Percentiles rank a stretch among this genome's conserved stretches.
Conservation (phyloP, 2,329 filamentous ascomycete species). For the Scedosporium minutisporum region DNA sequence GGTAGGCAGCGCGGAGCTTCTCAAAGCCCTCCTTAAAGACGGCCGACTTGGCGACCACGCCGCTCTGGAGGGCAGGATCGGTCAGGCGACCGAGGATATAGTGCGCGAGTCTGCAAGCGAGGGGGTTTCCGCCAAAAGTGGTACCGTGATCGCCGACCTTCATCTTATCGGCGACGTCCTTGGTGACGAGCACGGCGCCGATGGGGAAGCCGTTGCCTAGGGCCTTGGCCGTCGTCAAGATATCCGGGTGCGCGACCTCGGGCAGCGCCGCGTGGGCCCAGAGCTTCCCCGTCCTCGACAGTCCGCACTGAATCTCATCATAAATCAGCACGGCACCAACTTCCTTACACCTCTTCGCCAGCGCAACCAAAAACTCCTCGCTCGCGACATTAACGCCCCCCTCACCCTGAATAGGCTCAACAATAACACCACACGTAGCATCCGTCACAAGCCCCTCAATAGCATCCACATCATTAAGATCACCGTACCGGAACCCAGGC, state of each 20-base stretch:
- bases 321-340: constrained; percentile 86
- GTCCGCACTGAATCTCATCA: constrained; percentile 94
- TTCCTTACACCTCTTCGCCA: constrained; percentile 76
- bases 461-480: constrained; percentile 66
- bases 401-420: constrained; percentile 96
- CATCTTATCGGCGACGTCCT: constrained; percentile 30
- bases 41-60: constrained; percentile 56
- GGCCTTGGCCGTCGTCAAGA: constrained; percentile 90
- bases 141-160: constrained; percentile 75
- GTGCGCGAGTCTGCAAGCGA: constrained; percentile 75
- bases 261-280: constrained; percentile 80
- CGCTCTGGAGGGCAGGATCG: constrained; percentile 57
- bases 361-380: constrained; percentile 70
- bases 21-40: constrained; percentile 40
- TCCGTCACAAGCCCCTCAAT: constrained; percentile 69
- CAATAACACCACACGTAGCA: constrained; percentile 83
- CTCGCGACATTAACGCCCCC: constrained; percentile 81
- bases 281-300: constrained; percentile 75
- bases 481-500: constrained; percentile 81
- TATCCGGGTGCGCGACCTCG: constrained; percentile 77
- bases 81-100: constrained; percentile 73
- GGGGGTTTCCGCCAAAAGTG: constrained; percentile 86
- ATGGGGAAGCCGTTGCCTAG: constrained; percentile 95
- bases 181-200: constrained; percentile 51
- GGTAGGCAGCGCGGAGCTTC: constrained; percentile 39